A percentile compares a stretch with the other conserved stretches of the same genome.
phyloP scores from a whole-genome alignment of 2,329 filamentous ascomycete species.

The Fusarium clavum region DNA sequence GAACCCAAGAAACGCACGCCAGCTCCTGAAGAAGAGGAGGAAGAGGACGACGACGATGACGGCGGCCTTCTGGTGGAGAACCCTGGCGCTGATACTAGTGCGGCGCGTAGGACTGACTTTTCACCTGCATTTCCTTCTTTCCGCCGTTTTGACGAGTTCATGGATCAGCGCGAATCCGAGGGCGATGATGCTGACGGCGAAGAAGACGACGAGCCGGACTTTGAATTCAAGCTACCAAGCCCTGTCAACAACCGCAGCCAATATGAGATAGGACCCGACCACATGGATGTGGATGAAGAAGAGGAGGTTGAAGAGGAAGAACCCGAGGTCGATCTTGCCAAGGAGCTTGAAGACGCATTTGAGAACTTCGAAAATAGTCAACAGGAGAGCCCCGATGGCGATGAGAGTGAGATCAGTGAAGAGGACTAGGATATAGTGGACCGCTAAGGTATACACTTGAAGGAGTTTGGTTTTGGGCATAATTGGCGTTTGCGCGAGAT shows the following conservation, averaged over 20 bases:
- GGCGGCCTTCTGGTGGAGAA: constrained; percentile 70
- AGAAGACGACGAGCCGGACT: constrained; percentile 61
- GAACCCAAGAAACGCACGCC: constrained; percentile 48
- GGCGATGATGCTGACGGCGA: constrained; percentile 62
- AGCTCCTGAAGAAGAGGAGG: constrained; percentile 61
- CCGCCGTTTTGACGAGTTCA: constrained; percentile 66
- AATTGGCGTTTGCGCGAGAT: constrained; percentile 19
- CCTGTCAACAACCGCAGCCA: constrained; percentile 58
- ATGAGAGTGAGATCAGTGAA: constrained; percentile 75
- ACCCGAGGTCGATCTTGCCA: constrained; percentile 58
- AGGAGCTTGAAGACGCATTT: constrained; percentile 63
- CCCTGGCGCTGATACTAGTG: constrained; percentile 61
- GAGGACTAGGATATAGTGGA: constrained; percentile 62
- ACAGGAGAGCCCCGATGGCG: constrained; percentile 62
- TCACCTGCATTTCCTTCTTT: constrained; percentile 61
- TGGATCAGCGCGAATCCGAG: constrained; percentile 59
- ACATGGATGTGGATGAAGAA: constrained; percentile 47
- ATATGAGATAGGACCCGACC: constrained; percentile 42
- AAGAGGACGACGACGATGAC: constrained; percentile 67
- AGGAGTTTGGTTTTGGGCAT: constrained; percentile 7
- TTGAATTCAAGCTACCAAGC: constrained; percentile 65
- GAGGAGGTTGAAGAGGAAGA: constrained; percentile 45
- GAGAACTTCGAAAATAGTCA: constrained; percentile 66
- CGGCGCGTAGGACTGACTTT: constrained; percentile 55
- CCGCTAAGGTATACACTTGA: not conserved